Base-by-base conservation (phyloP, 805 yeast genomes). In the Phaffomyces thermotolerans region DNA sequence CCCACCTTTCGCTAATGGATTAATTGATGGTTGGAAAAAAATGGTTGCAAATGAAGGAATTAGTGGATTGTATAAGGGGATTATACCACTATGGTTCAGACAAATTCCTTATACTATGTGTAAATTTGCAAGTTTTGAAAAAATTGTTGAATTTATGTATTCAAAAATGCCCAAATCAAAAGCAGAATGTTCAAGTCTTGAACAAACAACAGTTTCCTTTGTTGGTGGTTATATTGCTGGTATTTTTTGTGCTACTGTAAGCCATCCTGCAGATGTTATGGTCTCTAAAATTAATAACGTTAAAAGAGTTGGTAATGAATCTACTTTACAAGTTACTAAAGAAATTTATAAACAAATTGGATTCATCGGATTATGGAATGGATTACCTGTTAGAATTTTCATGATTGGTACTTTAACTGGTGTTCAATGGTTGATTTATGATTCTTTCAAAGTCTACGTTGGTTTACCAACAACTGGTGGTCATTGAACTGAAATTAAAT, bases 211-310 rank as follows among this genome's bases (percentile, higher is more conserved):
- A 41, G 95, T 93, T 34, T 87, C 96, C 22, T 93, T 91, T 70
- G 71, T 81, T 39, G 96, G 96, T 65, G 98, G 99, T 63, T 91
- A 91, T 69, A 77, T 91, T 60, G 99, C 98, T 10, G 99, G 98
- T 81, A 81, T 93, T 44, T 78, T 90, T 70, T 91, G 97, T 72
- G 98, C 99, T 8, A 69, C 84, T 41, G 93, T 90, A 15, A 90
- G 97, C 24, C 97, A 93, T 65, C 99, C 99, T 18, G 98, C 98
- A n/a, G 99, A 91, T 66, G 97, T 91, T 30, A 82, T 93, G 95
- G 98, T 91, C 23, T 85, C 95, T 39, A 86, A 89, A 74, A 79
- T 93, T 58, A 90, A 87, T 63, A 74, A 83, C 47, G 39, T 39
- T 32, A 89, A 79, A 56, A 79, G 76, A 57, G 66, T 65, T 60